Percentiles rank a stretch among this genome's conserved stretches.
Conservation (phyloP, 2,329 filamentous ascomycete species). For the Thelonectria rubi region DNA sequence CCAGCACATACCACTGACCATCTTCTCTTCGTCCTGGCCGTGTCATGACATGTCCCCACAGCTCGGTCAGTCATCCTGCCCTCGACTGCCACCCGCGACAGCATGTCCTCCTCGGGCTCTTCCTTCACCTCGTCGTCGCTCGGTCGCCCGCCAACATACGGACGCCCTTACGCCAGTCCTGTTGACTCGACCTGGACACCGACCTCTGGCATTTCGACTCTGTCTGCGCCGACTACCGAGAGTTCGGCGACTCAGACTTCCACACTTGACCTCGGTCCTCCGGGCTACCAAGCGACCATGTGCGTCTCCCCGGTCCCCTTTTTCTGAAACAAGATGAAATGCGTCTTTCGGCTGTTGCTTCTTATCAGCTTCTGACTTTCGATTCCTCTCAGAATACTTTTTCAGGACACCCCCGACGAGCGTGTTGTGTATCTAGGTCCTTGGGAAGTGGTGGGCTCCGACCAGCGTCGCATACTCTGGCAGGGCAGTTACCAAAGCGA, state of each 20-base stretch:
- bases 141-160: slow-evolving; percentile 53
- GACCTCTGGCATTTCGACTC: slow-evolving; percentile 53
- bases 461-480: slow-evolving; percentile 61
- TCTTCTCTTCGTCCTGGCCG: slow-evolving; percentile 37
- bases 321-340: slow-evolving; percentile 1
- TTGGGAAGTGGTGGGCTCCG: slow-evolving; percentile 59
- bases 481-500: slow-evolving; percentile 63
- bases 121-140: slow-evolving; percentile 59
- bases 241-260: slow-evolving; percentile 50
- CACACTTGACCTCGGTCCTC: slow-evolving; percentile 61
- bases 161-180: slow-evolving; percentile 54
- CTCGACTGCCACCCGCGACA: slow-evolving; percentile 42
- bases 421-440: slow-evolving; percentile 62
- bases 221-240: slow-evolving; percentile 54
- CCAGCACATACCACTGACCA: slow-evolving; percentile 34
- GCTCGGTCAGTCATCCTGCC: slow-evolving; percentile 43
- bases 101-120: slow-evolving; percentile 59
- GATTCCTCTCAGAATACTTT: slow-evolving; percentile 54
- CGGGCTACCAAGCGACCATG: slow-evolving; percentile 64
- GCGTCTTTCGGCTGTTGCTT: slow-evolving; percentile 7
- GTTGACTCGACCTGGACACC: slow-evolving; percentile 58
- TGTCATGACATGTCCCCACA: slow-evolving; percentile 46
- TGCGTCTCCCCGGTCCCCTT: slow-evolving; percentile 41
- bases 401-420: slow-evolving; percentile 59
- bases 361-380: slow-evolving; percentile 36